Evolutionary conservation across 1,139 yeast species (phyloP).

Genomic region (Geotrichum aggregatum): DNA sequence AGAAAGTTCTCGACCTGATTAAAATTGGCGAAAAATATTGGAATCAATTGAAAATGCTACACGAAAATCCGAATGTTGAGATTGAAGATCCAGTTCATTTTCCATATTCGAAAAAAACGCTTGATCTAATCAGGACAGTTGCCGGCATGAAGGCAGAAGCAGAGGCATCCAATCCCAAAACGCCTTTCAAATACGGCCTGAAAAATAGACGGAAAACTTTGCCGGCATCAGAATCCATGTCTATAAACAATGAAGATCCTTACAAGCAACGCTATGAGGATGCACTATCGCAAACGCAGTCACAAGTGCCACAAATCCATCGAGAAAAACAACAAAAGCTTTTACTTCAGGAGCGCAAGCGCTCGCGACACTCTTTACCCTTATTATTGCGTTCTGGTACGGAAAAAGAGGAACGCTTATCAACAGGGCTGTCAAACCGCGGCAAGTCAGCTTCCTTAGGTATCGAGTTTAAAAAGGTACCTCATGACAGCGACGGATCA

Average conservation of each 20-base stretch:
- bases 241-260: background rate
- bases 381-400: background rate
- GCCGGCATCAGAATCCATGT: background rate
- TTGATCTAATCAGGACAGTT: constrained; percentile 1
- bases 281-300: background rate
- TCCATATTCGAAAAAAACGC: constrained; percentile 3
- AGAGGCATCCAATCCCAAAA: background rate
- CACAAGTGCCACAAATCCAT: background rate
- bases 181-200: background rate
- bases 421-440: too few species aligned
- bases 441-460: too few species aligned
- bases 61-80: background rate
- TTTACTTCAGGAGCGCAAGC: constrained; percentile 1
- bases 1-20: constrained; percentile 3
- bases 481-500: too few species aligned
- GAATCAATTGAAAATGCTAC: background rate
- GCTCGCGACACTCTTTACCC: background rate
- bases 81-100: background rate
- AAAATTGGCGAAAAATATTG: background rate
- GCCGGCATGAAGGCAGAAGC: constrained; percentile 3
- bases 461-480: too few species aligned
- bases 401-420: background rate
- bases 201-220: background rate
- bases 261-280: background rate
- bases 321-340: constrained; percentile 1